Evolutionary conservation across 805 yeast species (phyloP).

Genomic region (Saccharomyces jurei): DNA sequence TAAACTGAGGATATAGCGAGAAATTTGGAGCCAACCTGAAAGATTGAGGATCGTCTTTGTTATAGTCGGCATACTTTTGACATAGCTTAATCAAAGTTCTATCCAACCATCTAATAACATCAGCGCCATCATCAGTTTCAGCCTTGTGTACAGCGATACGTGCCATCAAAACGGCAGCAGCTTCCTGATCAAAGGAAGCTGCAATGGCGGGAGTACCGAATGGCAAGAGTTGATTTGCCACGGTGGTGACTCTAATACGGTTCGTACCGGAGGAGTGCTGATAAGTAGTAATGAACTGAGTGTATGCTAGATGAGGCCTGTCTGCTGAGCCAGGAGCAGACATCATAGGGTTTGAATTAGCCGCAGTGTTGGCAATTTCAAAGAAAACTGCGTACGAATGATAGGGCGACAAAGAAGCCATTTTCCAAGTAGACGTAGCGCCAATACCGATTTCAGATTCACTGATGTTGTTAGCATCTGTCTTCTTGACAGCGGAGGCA

Average conservation of each 20-base stretch:
- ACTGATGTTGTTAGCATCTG: constrained; percentile 65
- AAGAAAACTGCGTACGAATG: constrained; percentile 86
- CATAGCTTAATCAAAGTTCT: constrained; percentile 83
- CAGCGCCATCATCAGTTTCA: constrained; percentile 81
- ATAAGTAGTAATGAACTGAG: constrained; percentile 86
- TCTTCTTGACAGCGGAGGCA: constrained; percentile 62
- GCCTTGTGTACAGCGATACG: constrained; percentile 82
- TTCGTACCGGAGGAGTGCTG: constrained; percentile 92
- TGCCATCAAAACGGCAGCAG: constrained; percentile 91
- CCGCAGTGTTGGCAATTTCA: constrained; percentile 52
- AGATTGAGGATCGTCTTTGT: constrained; percentile 74
- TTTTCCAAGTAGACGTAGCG: constrained; percentile 79
- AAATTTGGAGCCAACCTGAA: constrained; percentile 80
- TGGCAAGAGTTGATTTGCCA: constrained; percentile 45
- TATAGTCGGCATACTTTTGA: constrained; percentile 87
- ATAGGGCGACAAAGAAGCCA: constrained; percentile 77
- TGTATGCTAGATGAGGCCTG: constrained; percentile 36
- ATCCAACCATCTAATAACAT: constrained; percentile 90
- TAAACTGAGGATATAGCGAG: constrained; percentile 87
- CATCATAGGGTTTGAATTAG: constrained; percentile 10
- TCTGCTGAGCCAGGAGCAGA: constrained; percentile 9
- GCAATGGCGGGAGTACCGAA: constrained; percentile 49
- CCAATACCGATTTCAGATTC: constrained; percentile 94
- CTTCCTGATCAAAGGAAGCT: constrained; percentile 91
- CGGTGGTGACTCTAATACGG: constrained; percentile 84